A percentile compares a stretch with the other conserved stretches of the same genome.
Evolutionary conservation across 106 monocot genomes (phyloP).

Genomic region (Agapanthus africanus): DNA sequence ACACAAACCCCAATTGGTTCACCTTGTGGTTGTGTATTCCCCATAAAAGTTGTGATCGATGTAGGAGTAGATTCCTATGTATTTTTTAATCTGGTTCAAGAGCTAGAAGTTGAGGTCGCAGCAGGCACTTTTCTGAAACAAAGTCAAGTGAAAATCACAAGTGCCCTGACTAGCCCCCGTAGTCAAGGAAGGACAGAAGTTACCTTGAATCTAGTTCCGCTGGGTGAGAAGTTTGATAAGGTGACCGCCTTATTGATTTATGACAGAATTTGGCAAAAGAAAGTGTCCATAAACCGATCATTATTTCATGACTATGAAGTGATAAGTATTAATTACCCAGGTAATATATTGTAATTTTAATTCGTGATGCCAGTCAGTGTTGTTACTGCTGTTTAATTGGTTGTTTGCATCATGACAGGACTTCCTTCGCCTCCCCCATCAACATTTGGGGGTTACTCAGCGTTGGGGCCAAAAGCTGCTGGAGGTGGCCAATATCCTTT

Average conservation of each 20-base stretch:
- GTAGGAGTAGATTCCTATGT: conserved; percentile 57
- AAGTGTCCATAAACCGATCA: conserved; percentile 52
- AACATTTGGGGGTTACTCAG: conserved; percentile 11
- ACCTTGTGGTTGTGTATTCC: conserved; percentile 88
- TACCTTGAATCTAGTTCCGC: conserved; percentile 67
- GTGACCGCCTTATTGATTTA: conserved; percentile 68
- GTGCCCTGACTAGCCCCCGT: conserved; percentile 30
- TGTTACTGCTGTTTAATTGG: not conserved
- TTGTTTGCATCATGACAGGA: conserved; percentile 29
- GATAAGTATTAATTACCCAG: conserved; percentile 70
- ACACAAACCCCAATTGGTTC: conserved; percentile 72
- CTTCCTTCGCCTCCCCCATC: conserved; percentile 65
- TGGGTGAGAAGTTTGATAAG: conserved; percentile 82
- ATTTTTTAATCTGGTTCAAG: conserved; percentile 58
- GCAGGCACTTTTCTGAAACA: conserved; percentile 62
- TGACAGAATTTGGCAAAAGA: conserved; percentile 79
- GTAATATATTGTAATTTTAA: conserved; percentile 23
- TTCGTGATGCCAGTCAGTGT: not conserved
- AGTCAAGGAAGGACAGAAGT: conserved; percentile 51
- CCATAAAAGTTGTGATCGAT: conserved; percentile 69
- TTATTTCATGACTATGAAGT: conserved; percentile 82
- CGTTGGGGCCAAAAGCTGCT: conserved; percentile 9
- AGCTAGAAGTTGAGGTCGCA: conserved; percentile 71
- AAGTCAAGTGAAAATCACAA: conserved; percentile 73
- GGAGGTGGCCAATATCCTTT: conserved; percentile 50